phyloP scores from a whole-genome alignment of 345 rosid genomes.

The Zanthoxylum bungeanum region DNA sequence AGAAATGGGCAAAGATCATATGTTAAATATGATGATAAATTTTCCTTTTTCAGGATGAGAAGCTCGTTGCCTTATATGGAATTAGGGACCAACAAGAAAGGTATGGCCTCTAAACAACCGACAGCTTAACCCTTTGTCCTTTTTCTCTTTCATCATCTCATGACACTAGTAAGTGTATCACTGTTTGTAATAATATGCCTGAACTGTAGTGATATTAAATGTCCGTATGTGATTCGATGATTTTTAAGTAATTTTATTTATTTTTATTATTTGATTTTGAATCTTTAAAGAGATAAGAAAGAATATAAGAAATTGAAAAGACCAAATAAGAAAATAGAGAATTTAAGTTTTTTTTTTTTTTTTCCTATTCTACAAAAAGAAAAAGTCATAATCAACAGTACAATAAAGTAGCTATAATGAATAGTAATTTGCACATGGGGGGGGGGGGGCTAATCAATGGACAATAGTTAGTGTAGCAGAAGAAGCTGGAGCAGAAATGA shows the following conservation, averaged over 20 bases:
- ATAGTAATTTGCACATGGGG: slow-evolving; percentile 14
- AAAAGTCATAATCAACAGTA: background rate
- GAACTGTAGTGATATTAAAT: too few relatives aligned
- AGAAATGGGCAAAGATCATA: slow-evolving; percentile 13
- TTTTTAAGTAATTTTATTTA: too few relatives aligned
- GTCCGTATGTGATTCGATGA: too few relatives aligned
- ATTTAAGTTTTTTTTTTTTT: too few relatives aligned
- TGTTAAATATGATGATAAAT: slow-evolving; percentile 27
- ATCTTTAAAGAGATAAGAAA: too few relatives aligned
- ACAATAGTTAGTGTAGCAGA: slow-evolving; percentile 18
- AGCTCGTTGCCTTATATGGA: slow-evolving; percentile 39
- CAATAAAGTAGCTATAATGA: slow-evolving; percentile 11
- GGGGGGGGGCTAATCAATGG: slow-evolving; percentile 23
- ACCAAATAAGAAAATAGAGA: too few relatives aligned
- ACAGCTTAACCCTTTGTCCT: slow-evolving; percentile 41
- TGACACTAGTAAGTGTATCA: too few relatives aligned
- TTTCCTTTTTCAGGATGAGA: slow-evolving; percentile 42
- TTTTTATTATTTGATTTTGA: too few relatives aligned
- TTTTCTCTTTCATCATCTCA: background rate
- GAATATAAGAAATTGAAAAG: too few relatives aligned
- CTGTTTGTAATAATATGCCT: too few relatives aligned
- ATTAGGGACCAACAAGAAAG: slow-evolving; percentile 38
- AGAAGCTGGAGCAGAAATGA: slow-evolving; percentile 25
- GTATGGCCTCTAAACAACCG: slow-evolving; percentile 35
- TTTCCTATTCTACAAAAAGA: too few relatives aligned